A percentile compares a stretch with the other conserved stretches of the same genome.
Conservation (phyloP, 2,329 filamentous ascomycete genomes). For the Fusarium irregulare region DNA sequence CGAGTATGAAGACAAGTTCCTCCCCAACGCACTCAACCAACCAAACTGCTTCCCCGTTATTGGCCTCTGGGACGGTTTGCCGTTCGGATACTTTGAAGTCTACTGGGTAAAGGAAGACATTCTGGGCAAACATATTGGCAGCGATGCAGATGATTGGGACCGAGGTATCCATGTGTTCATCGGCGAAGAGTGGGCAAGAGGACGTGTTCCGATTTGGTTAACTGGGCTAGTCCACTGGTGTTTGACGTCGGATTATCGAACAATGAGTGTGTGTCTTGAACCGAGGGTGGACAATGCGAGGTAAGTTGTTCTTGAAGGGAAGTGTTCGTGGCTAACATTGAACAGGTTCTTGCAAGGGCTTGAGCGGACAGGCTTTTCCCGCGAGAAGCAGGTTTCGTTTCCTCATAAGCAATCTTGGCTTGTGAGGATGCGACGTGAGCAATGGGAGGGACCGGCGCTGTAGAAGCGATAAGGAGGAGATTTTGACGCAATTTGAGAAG, state of each 20-base stretch:
- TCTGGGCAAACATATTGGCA: constrained; percentile 75
- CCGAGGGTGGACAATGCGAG: constrained; percentile 90
- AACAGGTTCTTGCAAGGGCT: constrained; percentile 67
- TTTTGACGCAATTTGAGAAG: background rate
- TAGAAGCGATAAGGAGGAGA: no score
- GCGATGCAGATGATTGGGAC: constrained; percentile 81
- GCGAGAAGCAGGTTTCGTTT: constrained; percentile 86
- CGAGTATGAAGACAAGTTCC: constrained; percentile 71
- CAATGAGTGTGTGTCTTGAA: constrained; percentile 85
- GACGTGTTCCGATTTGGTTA: constrained; percentile 84
- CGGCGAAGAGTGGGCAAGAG: constrained; percentile 91
- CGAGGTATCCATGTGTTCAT: constrained; percentile 89
- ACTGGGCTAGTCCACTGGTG: constrained; percentile 89
- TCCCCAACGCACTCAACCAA: constrained; percentile 72
- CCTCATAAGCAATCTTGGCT: constrained; percentile 93
- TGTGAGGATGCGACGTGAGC: constrained; percentile 82
- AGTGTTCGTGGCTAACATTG: background rate
- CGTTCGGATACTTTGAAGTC: constrained; percentile 97
- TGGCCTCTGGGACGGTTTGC: constrained; percentile 92
- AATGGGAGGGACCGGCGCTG: constrained; percentile 76
- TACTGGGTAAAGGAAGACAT: constrained; percentile 98
- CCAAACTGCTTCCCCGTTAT: constrained; percentile 90
- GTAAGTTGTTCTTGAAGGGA: constrained; percentile 61
- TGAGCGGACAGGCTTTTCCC: constrained; percentile 80
- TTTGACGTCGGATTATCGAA: constrained; percentile 80